Base-by-base conservation (phyloP, 257 asterid genomes). In the Apocynum venetum region DNA sequence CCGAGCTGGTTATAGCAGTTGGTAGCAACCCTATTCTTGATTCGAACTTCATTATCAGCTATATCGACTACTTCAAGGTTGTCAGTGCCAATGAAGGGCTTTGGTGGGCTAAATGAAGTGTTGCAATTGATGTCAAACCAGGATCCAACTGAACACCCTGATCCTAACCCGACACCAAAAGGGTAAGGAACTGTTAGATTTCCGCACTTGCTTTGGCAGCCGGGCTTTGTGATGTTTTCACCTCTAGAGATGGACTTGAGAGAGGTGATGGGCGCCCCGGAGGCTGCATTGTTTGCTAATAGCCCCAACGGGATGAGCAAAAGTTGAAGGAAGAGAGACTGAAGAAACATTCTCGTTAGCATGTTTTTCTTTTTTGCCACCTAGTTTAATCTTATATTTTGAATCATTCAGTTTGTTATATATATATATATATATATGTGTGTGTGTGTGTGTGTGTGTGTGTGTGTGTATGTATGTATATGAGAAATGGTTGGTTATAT, bases 151-250 rank as follows among this genome's bases (percentile, higher is more conserved):
- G 82, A 74, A 72, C 86, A 83, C 2, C 78, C 82, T 1, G 55
- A 12, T 19, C 68, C 79, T 15, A 57, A 17, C 44, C 82, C 86
- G 4, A 82, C 20, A 6, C 85, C 86, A 3, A 80, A 83, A 1
- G 82, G 84, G 74, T 70, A 83, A 8, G 86, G 84, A 69, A 83
- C 75, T 4, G 43, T 84, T 65, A 84, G 65, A 77, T 72, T 75
- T 41, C 87, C 87, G 5, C 84, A 84, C 43, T 78, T 70, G 10
- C 60, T 31, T 49, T 1, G 47, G 71, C 86, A 83, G 25, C 82
- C 84, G 1, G 76, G 80, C 51, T 72, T 83, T 57, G 79, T 40
- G 44, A 75, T 76, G 73, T 63, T 69, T 44, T n/a, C 65, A 25
- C 81, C 81, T 57, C 40, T 78, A 2, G 70, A 35, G 12, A 71